Conservation (phyloP, 208 protist species). For the Trypanosoma mega region DNA sequence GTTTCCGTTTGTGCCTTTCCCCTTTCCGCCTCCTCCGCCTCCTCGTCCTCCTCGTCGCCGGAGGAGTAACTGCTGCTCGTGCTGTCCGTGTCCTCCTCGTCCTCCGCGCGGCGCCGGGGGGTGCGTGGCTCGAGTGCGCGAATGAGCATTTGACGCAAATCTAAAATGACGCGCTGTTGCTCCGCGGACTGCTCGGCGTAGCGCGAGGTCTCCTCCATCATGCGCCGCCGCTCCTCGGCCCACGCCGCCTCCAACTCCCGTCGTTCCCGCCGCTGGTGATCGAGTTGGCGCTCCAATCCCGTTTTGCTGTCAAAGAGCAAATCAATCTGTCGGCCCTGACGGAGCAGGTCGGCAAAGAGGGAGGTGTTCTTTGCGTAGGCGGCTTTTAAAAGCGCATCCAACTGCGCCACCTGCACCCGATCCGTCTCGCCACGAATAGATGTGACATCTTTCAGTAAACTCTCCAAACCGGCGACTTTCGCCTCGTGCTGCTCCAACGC, state of each 20-base stretch:
- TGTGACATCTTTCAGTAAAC: conserved; percentile 72
- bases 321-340: conserved; percentile 74
- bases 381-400: conserved; percentile 81
- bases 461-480: conserved; percentile 68
- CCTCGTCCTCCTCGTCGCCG: conserved; percentile 23
- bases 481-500: conserved; percentile 61
- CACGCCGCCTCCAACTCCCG: conserved; percentile 57
- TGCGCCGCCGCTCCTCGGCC: conserved; percentile 64
- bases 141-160: conserved; percentile 79
- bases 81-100: conserved; percentile 3
- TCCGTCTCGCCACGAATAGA: conserved; percentile 57
- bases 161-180: conserved; percentile 83
- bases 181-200: conserved; percentile 76
- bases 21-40: background rate
- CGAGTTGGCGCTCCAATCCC: conserved; percentile 58
- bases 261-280: conserved; percentile 57
- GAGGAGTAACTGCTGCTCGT: conserved; percentile 18
- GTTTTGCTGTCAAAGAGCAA: conserved; percentile 64
- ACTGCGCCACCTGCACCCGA: conserved; percentile 67
- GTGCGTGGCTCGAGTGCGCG: conserved; percentile 52
- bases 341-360: conserved; percentile 81
- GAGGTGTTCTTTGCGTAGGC: conserved; percentile 83
- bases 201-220: conserved; percentile 62
- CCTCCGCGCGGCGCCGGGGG: conserved; percentile 9
- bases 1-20: no score